phyloP scores from a whole-genome alignment of 371 early-diverging fungal species.

The Syncephalastrum monosporum region DNA sequence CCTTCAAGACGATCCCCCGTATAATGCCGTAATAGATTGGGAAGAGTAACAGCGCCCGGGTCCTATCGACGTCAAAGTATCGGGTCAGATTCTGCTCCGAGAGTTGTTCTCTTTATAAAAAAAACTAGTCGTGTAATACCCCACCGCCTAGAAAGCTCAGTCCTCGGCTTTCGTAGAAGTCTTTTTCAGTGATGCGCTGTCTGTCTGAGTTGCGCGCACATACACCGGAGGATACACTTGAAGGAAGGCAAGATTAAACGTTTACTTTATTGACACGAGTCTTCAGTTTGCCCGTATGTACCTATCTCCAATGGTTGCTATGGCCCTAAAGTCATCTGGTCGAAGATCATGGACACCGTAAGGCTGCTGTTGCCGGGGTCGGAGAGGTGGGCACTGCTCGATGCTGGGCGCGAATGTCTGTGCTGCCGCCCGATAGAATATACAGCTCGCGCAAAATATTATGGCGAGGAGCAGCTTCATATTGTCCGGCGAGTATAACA shows the following conservation, averaged over 20 bases:
- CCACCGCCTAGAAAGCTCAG: constrained; percentile 39
- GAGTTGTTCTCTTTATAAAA: no score
- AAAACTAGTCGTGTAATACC: neutral
- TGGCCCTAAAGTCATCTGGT: constrained; percentile 15
- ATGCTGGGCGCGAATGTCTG: no score
- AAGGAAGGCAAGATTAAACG: no score
- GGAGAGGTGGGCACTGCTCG: no score
- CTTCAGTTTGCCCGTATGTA: neutral
- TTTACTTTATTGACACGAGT: no score
- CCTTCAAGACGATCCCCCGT: no score
- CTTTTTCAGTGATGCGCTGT: constrained; percentile 8
- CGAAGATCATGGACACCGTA: constrained; percentile 18
- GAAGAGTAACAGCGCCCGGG: constrained; percentile 21
- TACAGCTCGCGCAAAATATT: no score
- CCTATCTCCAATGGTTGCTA: constrained; percentile 35
- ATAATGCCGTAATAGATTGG: constrained; percentile 30
- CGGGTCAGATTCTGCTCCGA: no score
- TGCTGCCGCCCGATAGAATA: no score
- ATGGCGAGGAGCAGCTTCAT: no score
- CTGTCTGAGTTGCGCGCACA: constrained; percentile 24
- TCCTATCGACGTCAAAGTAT: constrained; percentile 14
- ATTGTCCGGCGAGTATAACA: no score
- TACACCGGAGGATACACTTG: constrained; percentile 21
- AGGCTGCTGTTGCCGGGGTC: neutral
- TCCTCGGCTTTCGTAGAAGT: constrained; percentile 34